phyloP scores from a whole-genome alignment of 2,329 filamentous ascomycete species.

The Trichoderma koningiopsis region DNA sequence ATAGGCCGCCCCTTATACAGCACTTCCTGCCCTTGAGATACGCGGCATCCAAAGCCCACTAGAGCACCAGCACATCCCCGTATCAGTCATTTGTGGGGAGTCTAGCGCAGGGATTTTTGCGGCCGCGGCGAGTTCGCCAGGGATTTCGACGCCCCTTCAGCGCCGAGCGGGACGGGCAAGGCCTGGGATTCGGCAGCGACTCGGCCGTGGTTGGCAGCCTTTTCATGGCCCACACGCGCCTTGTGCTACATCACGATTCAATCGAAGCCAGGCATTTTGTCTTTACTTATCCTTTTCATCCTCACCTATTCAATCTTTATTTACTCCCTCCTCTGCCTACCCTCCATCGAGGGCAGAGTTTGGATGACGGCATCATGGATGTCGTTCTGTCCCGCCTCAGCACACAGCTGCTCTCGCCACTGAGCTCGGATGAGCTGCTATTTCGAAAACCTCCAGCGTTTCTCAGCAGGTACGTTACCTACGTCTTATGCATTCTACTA shows the following conservation, averaged over 20 bases:
- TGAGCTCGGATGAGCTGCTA: conserved; percentile 29
- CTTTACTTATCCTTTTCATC: conserved; percentile 13
- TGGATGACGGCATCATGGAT: conserved; percentile 33
- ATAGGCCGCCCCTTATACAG: conserved; percentile 5
- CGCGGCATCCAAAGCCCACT: neutral
- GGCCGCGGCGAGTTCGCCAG: conserved; percentile 10
- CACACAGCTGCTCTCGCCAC: conserved; percentile 37
- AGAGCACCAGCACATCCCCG: neutral
- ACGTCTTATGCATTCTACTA: neutral
- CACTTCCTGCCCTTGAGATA: neutral
- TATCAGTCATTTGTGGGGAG: conserved; percentile 7
- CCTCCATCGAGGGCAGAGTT: conserved; percentile 9
- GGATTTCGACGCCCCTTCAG: conserved; percentile 5
- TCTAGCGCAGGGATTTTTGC: conserved; percentile 23
- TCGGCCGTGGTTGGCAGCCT: neutral
- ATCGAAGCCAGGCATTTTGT: neutral
- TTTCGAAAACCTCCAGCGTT: conserved; percentile 20
- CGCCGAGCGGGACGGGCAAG: neutral
- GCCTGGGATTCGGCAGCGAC: neutral
- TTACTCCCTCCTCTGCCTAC: neutral
- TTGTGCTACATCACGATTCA: neutral
- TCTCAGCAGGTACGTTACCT: conserved; percentile 30
- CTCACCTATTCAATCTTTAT: neutral
- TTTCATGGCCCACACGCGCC: neutral
- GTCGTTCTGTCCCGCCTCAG: conserved; percentile 38